Base-by-base conservation (phyloP, 371 early-diverging fungal genomes). In the Scutellospora calospora region DNA sequence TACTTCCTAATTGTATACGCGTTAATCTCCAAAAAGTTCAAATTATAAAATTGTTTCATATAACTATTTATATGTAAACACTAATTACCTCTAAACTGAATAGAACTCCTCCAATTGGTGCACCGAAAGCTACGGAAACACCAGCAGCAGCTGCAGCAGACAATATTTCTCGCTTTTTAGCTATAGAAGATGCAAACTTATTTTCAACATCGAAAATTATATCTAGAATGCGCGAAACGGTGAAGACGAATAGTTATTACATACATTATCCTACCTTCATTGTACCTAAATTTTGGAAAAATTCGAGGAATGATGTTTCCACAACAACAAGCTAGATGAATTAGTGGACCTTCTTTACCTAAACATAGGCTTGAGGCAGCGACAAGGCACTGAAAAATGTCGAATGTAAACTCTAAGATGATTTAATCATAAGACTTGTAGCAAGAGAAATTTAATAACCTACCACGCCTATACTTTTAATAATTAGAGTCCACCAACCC, bases 41-140 rank as follows among this genome's bases (percentile, higher is more conserved):
- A 16, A 29, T 76, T 73, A 68, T 27, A 27, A 55, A 66, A 81
- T 18, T 33, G 27, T 22, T 66, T 20, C n/a, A 18, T 65, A 35
- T 33, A 66, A 51, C 18, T 66, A 9, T 49, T 66, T 22, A 41
- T 45, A 11, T 55, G 57, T 72, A 62, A 29, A 29, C 25, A 29
- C 12, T 72, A 45, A 69, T 4, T 75, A 83, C 83, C 80, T 97
- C 97, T 35, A 96, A 87, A 35, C 91, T 88, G 79, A 95, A 96
- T 76, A 96, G 85, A 5, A 96, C 95, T 4, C 97, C 97, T 62
- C 97, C 97, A 75, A 96, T 94, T 0, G 97, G 97, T 0, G 95
- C 91, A 25, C 96, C 97, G 84, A 96, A 96, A 1, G 92, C 92
- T 49, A 95, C 94, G 25, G 93, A 90, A 38, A 96, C 91, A 35